phyloP scores from a whole-genome alignment of 192 early-diverging fungal genomes.

The Coemansia sp. region DNA sequence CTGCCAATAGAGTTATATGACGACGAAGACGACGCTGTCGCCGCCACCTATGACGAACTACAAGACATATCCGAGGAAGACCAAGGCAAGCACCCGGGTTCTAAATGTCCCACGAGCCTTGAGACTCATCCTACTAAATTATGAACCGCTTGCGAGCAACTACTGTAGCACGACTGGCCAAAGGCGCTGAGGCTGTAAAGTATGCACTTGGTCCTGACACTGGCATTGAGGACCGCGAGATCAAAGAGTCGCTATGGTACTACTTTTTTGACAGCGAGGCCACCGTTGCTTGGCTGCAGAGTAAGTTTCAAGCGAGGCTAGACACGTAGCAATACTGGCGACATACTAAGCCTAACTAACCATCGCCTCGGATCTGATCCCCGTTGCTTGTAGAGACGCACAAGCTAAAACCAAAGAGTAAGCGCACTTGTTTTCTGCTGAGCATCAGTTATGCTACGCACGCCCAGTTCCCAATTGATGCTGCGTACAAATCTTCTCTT shows the following conservation, averaged over 20 bases:
- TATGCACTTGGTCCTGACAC: slow-evolving; percentile 58
- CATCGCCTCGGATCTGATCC: not conserved
- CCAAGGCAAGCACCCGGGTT: slow-evolving; percentile 20
- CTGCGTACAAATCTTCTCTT: not conserved
- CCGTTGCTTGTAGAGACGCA: slow-evolving; percentile 25
- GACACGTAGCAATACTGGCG: not conserved
- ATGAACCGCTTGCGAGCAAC: too few species aligned
- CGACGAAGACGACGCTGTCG: slow-evolving; percentile 23
- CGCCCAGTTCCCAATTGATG: not conserved
- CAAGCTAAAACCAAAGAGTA: slow-evolving; percentile 43
- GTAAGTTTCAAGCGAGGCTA: slow-evolving; percentile 47
- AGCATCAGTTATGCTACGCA: not conserved
- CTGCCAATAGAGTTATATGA: slow-evolving; percentile 55
- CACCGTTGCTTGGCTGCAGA: slow-evolving; percentile 63
- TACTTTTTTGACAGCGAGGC: slow-evolving; percentile 69
- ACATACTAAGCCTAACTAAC: not conserved
- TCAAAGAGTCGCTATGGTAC: slow-evolving; percentile 69
- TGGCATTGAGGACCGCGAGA: slow-evolving; percentile 59
- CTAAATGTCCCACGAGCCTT: too few species aligned
- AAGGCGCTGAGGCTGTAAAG: slow-evolving; percentile 59
- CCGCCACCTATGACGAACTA: slow-evolving; percentile 33
- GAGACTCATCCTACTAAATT: too few species aligned
- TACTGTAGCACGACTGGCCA: slow-evolving; percentile 49
- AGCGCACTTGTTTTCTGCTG: not conserved
- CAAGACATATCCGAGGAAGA: slow-evolving; percentile 50